Base-by-base conservation (phyloP, 1,284 basidiomycete species). In the Apiotrichum brassicae region DNA sequence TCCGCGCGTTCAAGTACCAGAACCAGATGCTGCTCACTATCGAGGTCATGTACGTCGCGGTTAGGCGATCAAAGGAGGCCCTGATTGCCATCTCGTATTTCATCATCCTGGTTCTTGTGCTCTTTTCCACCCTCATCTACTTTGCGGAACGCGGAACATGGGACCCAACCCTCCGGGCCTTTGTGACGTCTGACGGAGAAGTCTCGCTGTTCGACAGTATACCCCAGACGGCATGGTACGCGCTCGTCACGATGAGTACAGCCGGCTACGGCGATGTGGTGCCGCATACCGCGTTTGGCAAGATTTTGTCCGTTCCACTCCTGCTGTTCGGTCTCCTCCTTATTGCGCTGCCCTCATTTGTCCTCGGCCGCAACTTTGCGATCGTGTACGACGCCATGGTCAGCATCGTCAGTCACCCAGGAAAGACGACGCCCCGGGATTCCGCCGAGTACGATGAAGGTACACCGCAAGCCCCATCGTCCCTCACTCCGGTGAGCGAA, bases 21-120 rank as follows among this genome's bases (percentile, higher is more conserved):
- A 71, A 70, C 39, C 64, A 70, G 53, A 70, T 91, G 58, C 78
- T 90, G 16, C 74, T 90, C 46, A 92, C 89, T 0, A 92, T 92
- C 51, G 87, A 92, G 75, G 87, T 92, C 59, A 92, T 92, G 88
- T 89, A 85, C 66, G 79, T 92, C 30, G 84, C 87, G n/a, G 83
- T 91, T 35, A 79, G 84, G 46, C 77, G 86, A 52, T 90, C 87
- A 0, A 84, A 87, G 64, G 86, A 93, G 60, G 88, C 88, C 1
- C 77, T 93, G 0, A 78, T 89, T 8, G 88, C 89, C 0, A 81
- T 93, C 33, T 81, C 81, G 3, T 93, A 92, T 72, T 92, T 93
- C 71, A 85, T 92, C n/a, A 70, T 83, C 45, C 88, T 89, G 81
- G 81, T 88, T 1, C 76, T 92, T 32, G 82, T 87, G 3, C 81